Evolutionary conservation across 139 green algal species (phyloP), one percentile per base, ranked within the genome.

Genomic region (Closterium sp.): DNA sequence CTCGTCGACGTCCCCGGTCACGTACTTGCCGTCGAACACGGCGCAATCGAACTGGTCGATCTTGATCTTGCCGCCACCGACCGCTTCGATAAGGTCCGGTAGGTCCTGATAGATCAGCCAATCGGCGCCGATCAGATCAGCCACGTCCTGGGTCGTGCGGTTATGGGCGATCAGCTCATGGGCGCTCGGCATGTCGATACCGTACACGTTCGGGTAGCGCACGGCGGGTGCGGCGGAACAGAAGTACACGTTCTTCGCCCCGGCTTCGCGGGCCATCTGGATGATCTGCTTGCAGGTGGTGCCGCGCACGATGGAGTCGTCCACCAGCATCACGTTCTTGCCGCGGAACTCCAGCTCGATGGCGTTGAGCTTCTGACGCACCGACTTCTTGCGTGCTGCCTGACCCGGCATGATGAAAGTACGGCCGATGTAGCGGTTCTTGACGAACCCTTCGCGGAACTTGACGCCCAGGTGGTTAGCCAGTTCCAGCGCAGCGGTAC

Each of bases 361-460:
- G 66, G 98, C 66, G 66, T 84, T 84, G 66, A 84, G 66, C 66
- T 84, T 84, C 21, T 21, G 66, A 16, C 66, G 66, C 87, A 99
- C 98, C 19, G 91, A 95, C 93, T 98, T 94, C 96, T 98, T 97
- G 30, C 97, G 94, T 94, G 96, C 96, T 66, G 95, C 94, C 90
- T 96, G 95, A 95, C 98, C 96, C 4, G 98, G 98, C 98, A 99
- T 99, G 96, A 99, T 99, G 96, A 99, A 99, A 89, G 98, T 99
- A 90, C 98, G 97, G 16, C 98, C 98, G 28, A 99, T 97, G 94
- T 99, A 99, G 32, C 96, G 93, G 36, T 94, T 33, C 94, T 98
- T 99, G 3, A 99, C 97, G 84, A 98, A 95, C 33, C 97, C 97
- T 94, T 99, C 97, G 2, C 96, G 91, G 95, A 98, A 99, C 0